Conservation (phyloP, 768 basidiomycete genomes). For the Pleurotus djamor region DNA sequence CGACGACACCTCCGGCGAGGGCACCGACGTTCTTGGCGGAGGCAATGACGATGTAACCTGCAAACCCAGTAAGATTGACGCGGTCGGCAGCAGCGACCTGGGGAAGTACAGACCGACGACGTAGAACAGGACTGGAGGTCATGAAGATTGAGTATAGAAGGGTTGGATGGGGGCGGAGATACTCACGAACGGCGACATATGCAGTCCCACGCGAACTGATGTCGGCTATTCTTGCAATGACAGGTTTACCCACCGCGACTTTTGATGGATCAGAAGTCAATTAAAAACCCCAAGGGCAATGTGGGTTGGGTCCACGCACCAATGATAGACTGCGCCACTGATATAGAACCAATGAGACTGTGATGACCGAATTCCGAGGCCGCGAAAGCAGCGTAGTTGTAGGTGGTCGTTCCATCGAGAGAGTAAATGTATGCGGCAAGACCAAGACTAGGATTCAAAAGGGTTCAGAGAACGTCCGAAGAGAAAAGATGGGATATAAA, state of each 20-base stretch:
- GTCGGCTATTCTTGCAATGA: conserved; percentile 75
- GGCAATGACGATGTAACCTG: conserved; percentile 53
- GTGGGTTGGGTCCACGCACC: conserved; percentile 28
- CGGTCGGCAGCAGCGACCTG: neutral
- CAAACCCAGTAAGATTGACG: neutral
- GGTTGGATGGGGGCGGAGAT: neutral
- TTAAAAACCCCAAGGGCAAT: neutral
- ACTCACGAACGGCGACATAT: conserved; percentile 55
- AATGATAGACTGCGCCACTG: conserved; percentile 53
- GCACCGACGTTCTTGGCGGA: conserved; percentile 41
- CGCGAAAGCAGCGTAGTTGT: conserved; percentile 59
- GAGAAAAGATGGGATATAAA: conserved; percentile 4
- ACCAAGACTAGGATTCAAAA: conserved; percentile 37
- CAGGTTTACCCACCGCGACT: conserved; percentile 56
- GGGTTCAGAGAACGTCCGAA: neutral
- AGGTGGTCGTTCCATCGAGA: conserved; percentile 69
- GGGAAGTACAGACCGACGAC: conserved; percentile 40
- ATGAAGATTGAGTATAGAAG: neutral
- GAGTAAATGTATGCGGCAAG: conserved; percentile 79
- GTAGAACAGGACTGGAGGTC: conserved; percentile 50
- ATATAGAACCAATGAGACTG: conserved; percentile 53
- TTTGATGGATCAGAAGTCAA: neutral
- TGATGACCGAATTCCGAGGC: conserved; percentile 51
- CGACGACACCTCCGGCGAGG: conserved; percentile 51
- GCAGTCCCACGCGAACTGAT: conserved; percentile 66